phyloP scores from a whole-genome alignment of 2,329 filamentous ascomycete genomes.

The Pyrenochaeta sp. region DNA sequence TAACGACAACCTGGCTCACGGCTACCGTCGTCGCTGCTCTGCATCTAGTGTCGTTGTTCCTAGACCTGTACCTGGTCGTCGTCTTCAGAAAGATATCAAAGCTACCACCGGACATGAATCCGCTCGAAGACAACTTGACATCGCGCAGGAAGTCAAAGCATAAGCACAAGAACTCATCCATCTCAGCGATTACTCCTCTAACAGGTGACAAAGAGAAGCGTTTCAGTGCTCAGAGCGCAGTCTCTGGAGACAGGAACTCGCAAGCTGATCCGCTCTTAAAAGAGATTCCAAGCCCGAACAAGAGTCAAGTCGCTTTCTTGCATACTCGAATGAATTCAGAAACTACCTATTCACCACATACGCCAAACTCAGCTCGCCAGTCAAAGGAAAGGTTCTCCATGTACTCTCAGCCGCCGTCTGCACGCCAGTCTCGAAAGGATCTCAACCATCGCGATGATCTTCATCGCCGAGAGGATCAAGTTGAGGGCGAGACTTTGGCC shows the following conservation, averaged over 20 bases:
- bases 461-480: conserved; percentile 31
- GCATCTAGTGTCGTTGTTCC: conserved; percentile 73
- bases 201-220: conserved; percentile 68
- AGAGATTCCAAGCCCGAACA: conserved; percentile 42
- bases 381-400: conserved; percentile 61
- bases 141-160: conserved; percentile 69
- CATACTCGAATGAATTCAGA: conserved; percentile 76
- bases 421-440: conserved; percentile 49
- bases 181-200: conserved; percentile 54
- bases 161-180: conserved; percentile 74
- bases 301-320: conserved; percentile 74
- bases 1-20: conserved; percentile 73
- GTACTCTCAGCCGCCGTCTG: conserved; percentile 47
- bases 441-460: conserved; percentile 46
- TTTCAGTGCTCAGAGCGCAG: conserved; percentile 58
- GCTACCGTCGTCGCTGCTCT: conserved; percentile 71
- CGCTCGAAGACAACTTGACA: conserved; percentile 85
- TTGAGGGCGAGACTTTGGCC: conserved; percentile 41
- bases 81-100: conserved; percentile 83
- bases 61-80: conserved; percentile 78
- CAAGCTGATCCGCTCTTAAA: conserved; percentile 38
- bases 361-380: conserved; percentile 61
- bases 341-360: conserved; percentile 60
- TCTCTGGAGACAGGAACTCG: conserved; percentile 45
- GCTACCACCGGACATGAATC: conserved; percentile 94